phyloP scores from a whole-genome alignment of 495 filamentous ascomycete genomes.

The Talaromyces nanjingensis region DNA sequence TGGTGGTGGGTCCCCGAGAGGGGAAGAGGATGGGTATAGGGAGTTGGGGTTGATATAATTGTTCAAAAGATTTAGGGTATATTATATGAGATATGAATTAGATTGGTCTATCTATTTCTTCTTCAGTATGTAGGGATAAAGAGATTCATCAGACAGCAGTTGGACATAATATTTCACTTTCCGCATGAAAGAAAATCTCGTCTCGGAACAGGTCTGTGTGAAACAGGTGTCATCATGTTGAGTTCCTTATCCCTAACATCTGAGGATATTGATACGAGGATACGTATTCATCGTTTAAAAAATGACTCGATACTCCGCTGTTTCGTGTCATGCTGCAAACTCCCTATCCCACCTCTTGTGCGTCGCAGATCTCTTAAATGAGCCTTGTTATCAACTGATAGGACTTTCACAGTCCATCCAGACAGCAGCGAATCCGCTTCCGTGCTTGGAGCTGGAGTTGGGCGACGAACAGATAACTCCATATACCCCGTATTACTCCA shows the following conservation, averaged over 20 bases:
- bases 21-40: background rate
- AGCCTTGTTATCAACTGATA: slow-evolving; percentile 41
- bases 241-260: background rate
- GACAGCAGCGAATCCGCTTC: slow-evolving; percentile 10
- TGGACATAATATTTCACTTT: slow-evolving; percentile 36
- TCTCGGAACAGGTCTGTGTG: slow-evolving; percentile 55
- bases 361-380: slow-evolving; percentile 70
- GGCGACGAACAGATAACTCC: slow-evolving; percentile 35
- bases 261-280: background rate
- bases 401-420: slow-evolving; percentile 17
- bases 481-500: slow-evolving; percentile 65
- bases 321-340: slow-evolving; percentile 59
- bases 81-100: background rate
- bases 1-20: background rate
- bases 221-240: slow-evolving; percentile 46
- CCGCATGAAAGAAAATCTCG: slow-evolving; percentile 25
- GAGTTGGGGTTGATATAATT: background rate
- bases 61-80: background rate
- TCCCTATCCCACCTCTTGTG: slow-evolving; percentile 65
- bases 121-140: background rate
- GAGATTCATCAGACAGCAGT: slow-evolving; percentile 41
- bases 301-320: slow-evolving; percentile 75
- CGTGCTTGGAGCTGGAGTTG: background rate
- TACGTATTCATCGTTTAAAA: slow-evolving; percentile 40
- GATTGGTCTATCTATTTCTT: background rate